Percentiles rank a stretch among this genome's conserved stretches.
Conservation (phyloP, 2,329 filamentous ascomycete genomes). For the Didymella pomorum region DNA sequence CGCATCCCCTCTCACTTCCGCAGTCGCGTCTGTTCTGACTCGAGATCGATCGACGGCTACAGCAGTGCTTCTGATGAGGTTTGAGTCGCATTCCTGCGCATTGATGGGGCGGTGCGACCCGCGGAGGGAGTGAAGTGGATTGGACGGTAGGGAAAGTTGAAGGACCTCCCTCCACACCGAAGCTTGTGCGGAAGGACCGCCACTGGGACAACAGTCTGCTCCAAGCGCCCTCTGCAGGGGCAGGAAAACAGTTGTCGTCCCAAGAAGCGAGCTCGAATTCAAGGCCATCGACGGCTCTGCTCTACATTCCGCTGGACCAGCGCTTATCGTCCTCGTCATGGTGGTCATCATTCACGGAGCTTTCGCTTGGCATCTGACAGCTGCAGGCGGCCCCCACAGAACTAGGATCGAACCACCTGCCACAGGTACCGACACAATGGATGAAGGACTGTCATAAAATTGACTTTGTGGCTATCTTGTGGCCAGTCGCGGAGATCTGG, state of each 20-base stretch:
- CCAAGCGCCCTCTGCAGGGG: slow-evolving; percentile 19
- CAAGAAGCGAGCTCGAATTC: background rate
- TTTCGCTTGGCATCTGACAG: slow-evolving; percentile 24
- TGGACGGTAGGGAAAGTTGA: slow-evolving; percentile 35
- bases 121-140: slow-evolving; percentile 25
- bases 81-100: slow-evolving; percentile 21
- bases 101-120: slow-evolving; percentile 43
- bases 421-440: slow-evolving; percentile 35
- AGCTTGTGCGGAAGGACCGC: slow-evolving; percentile 14
- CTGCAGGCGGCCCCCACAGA: slow-evolving; percentile 23
- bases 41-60: slow-evolving; percentile 18
- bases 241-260: slow-evolving; percentile 1
- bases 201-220: slow-evolving; percentile 19
- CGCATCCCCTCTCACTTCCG: slow-evolving; percentile 14
- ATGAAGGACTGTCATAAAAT: slow-evolving; percentile 37
- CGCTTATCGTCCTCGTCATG: slow-evolving; percentile 22
- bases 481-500: slow-evolving; percentile 32
- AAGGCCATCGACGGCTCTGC: slow-evolving; percentile 36
- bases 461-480: slow-evolving; percentile 31
- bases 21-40: slow-evolving; percentile 12
- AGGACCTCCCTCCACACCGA: slow-evolving; percentile 24
- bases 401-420: slow-evolving; percentile 25
- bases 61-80: slow-evolving; percentile 5
- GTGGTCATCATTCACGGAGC: slow-evolving; percentile 16
- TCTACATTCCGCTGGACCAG: slow-evolving; percentile 22